Evolutionary conservation across 129 eudicot genomes (phyloP), one percentile per base, ranked within the genome.

Genomic region (Scalesia atractyloides): DNA sequence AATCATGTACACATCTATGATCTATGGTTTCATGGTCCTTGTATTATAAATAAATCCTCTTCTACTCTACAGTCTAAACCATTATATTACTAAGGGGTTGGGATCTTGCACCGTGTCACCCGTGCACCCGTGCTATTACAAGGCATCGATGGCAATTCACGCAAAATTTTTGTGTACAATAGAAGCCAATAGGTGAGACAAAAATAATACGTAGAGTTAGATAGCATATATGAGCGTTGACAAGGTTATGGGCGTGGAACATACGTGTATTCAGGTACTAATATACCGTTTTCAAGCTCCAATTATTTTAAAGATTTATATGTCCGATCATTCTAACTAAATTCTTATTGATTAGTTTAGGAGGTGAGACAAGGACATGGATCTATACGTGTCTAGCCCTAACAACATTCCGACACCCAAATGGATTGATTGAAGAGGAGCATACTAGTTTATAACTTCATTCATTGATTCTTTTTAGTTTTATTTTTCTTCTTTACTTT

Each of bases 1-100:
- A 77, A 78, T 78, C 68, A 64, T 78, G 82, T 78, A 44, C 54
- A 71, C 82, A 71, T 72, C 2, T 43, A 41, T 41, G 11, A 41
- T 20, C 20, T 13, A 41, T 63, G 37, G 41, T 34, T 34, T 37
- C 6, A 51, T 41, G 66, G 11, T 53, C 63, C 73, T 53, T 18
- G 44, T 72, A 78, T 70, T 72, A 78, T 70, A 71, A 64, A 71
- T 71, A 26, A 36, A 19, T 60, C 71, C 48, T 18, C 59, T 34
- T 51, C 13, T 60, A 68, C 49, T 58, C 68, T 41, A 41, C 9
- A 41, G 2, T 41, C 10, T 18, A 16, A 69, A 37, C 70, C 53
- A 30, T 24, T 19, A 56, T 69, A 24, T 18, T 50, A 50, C 43
- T 8, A 8, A 15, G 63, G 51, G 8, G 43, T 70, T 22, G 49